Evolutionary conservation across 2,329 filamentous ascomycete genomes (phyloP).

Genomic region (Fusarium phyllophilum): DNA sequence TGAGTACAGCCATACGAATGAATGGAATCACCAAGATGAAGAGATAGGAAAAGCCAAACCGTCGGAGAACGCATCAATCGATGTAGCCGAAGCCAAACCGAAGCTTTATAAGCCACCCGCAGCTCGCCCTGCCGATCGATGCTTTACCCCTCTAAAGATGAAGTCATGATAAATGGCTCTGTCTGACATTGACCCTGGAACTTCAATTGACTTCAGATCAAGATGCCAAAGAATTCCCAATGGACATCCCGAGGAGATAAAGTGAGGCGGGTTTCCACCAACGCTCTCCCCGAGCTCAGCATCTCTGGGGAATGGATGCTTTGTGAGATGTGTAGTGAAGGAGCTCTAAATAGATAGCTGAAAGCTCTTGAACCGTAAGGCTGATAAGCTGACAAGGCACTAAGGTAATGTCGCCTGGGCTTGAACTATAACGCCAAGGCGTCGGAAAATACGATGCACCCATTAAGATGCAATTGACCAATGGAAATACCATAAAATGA

Average conservation of each 20-base stretch:
- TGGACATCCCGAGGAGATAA: neutral
- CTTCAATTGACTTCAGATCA: neutral
- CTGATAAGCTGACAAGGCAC: neutral
- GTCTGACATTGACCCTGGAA: too few relatives aligned
- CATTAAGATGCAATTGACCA: neutral
- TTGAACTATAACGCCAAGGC: conserved; percentile 13
- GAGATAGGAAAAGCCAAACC: neutral
- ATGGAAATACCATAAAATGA: neutral
- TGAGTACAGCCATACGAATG: too few relatives aligned
- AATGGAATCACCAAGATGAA: neutral
- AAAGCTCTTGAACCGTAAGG: neutral
- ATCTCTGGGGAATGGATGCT: too few relatives aligned
- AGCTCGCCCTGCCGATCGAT: conserved; percentile 10
- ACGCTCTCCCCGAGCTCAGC: neutral
- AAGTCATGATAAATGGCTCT: conserved; percentile 4
- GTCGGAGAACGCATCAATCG: neutral
- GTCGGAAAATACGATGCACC: conserved; percentile 16
- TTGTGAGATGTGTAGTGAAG: neutral
- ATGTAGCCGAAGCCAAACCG: neutral
- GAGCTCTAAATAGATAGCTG: neutral
- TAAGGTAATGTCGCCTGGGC: neutral
- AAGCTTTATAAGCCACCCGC: conserved; percentile 6
- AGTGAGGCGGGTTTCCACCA: neutral
- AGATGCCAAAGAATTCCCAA: rapidly evolving
- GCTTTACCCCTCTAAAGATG: neutral